Percentiles rank a stretch among this genome's conserved stretches.
These are phyloP conservation scores for Mucor velutinosus DNA, from an alignment of 371 early-diverging fungal genomes.

Conservation along the genomic window DNA sequence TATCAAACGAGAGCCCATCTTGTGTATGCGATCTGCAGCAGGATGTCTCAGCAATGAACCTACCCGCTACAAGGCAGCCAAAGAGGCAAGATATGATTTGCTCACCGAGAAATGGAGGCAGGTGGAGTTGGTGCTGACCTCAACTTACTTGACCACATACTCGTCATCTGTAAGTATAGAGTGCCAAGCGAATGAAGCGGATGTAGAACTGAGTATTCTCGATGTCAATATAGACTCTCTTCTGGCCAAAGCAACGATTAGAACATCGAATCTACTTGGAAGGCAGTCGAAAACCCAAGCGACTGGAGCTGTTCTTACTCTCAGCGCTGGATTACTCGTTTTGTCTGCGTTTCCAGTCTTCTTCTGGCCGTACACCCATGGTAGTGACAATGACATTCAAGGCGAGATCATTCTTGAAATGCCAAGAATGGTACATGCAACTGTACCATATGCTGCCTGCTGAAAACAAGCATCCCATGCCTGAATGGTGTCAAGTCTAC, in stretches of 20 bases:
- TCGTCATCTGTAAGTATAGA: conserved; percentile 33
- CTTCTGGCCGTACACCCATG: background rate
- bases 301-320: conserved; percentile 25
- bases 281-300: conserved; percentile 13
- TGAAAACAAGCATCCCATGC: conserved; percentile 23
- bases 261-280: conserved; percentile 27
- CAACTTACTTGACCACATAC: conserved; percentile 20
- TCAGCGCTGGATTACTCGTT: conserved; percentile 51
- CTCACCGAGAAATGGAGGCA: conserved; percentile 41
- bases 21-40: conserved; percentile 30
- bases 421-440: conserved; percentile 51
- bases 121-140: conserved; percentile 30
- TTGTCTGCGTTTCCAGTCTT: conserved; percentile 24
- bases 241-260: conserved; percentile 36
- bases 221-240: conserved; percentile 12
- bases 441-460: conserved; percentile 37
- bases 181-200: too few species aligned
- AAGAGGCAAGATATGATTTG: conserved; percentile 21
- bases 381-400: conserved; percentile 33
- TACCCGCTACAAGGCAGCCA: conserved; percentile 34
- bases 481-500: conserved; percentile 44
- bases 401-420: conserved; percentile 34
- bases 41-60: conserved; percentile 20
- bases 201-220: background rate
- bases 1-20: conserved; percentile 29